Conservation (phyloP, 140 eudicot species). For the Ambrosia hybrid region DNA sequence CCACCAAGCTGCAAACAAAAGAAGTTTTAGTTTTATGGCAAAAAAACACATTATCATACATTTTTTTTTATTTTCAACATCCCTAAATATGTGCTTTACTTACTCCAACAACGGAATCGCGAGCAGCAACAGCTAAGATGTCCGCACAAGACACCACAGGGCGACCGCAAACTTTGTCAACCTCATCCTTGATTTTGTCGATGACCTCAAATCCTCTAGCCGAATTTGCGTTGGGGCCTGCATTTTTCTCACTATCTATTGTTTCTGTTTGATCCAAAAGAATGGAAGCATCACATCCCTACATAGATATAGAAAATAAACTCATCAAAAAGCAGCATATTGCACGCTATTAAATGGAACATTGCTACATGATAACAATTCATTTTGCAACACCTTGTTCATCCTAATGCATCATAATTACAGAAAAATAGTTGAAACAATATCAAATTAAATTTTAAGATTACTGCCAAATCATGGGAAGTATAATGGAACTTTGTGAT, state of each 20-base stretch:
- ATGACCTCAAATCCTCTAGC: constrained; percentile 44
- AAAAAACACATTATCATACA: neutral
- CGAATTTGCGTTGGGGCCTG: constrained; percentile 25
- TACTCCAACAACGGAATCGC: constrained; percentile 43
- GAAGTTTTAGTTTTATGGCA: no score
- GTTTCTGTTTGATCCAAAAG: constrained; percentile 28
- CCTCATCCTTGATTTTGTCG: constrained; percentile 32
- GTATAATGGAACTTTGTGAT: no score
- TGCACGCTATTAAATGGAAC: no score
- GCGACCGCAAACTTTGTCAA: constrained; percentile 30
- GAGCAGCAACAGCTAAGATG: constrained; percentile 41
- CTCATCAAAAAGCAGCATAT: neutral
- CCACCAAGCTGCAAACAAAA: constrained; percentile 19
- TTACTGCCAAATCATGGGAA: no score
- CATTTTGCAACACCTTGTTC: constrained; percentile 1
- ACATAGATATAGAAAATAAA: neutral
- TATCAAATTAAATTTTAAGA: no score
- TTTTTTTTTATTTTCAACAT: no score
- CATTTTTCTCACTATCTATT: constrained; percentile 31
- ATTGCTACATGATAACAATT: no score
- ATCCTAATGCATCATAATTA: neutral
- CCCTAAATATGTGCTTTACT: neutral
- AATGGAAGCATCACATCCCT: constrained; percentile 48
- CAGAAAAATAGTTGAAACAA: no score
- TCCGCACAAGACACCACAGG: constrained; percentile 47